Evolutionary conservation across 2,329 filamentous ascomycete species (phyloP).

Genomic region (Cladosporium sphaerospermum): DNA sequence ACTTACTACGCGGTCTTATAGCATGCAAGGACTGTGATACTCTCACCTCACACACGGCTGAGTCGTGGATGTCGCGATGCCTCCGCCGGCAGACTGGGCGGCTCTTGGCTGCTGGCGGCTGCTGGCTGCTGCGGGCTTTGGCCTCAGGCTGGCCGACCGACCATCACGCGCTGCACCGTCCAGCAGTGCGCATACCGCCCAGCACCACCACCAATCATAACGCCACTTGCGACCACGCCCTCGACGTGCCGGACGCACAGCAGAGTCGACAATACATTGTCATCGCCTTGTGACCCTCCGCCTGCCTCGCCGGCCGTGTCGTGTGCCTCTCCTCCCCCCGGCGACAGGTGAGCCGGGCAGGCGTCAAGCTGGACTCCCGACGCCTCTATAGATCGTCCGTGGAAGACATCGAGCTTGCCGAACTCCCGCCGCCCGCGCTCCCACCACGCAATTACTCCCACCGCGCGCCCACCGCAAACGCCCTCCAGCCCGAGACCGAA

Average conservation of each 20-base stretch:
- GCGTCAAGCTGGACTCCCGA: slow-evolving; percentile 1
- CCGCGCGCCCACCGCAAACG: not conserved
- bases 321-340: slow-evolving; percentile 1
- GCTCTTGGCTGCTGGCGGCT: not conserved
- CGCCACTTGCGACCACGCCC: slow-evolving; percentile 3
- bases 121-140: not conserved
- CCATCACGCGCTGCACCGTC: not conserved
- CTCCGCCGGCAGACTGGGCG: not conserved
- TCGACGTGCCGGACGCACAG: too few species aligned
- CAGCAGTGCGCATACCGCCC: not conserved
- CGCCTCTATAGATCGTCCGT: slow-evolving; percentile 2
- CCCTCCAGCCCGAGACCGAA: slow-evolving; percentile 13
- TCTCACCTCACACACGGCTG: too few species aligned
- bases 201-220: slow-evolving; percentile 4
- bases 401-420: slow-evolving; percentile 22
- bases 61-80: not conserved
- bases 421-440: slow-evolving; percentile 21
- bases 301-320: not conserved
- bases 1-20: too few species aligned
- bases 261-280: not conserved
- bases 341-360: slow-evolving; percentile 1
- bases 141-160: not conserved
- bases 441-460: slow-evolving; percentile 1
- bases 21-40: too few species aligned
- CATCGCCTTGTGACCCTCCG: slow-evolving; percentile 6